Evolutionary conservation across 345 rosid species (phyloP).

Genomic region (Bretschneidera sinensis): DNA sequence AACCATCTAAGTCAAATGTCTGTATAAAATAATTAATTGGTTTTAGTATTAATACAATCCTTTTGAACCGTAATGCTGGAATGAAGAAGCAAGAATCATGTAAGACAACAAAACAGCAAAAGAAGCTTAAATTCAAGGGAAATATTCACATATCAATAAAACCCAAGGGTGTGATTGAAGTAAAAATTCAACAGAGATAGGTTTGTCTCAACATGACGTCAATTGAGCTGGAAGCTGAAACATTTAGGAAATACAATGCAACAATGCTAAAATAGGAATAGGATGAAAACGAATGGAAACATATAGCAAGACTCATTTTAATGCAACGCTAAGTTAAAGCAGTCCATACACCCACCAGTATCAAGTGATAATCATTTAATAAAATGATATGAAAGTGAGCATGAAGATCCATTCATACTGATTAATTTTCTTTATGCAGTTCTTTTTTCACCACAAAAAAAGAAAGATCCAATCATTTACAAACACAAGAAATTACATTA

Average conservation of each 20-base stretch:
- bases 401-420: no score
- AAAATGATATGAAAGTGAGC: no score
- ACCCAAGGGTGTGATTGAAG: no score
- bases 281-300: no score
- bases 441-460: no score
- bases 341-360: neutral
- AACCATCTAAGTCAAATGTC: neutral
- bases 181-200: neutral
- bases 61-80: neutral
- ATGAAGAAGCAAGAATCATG: neutral
- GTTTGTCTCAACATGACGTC: neutral
- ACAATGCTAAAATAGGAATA: neutral
- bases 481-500: neutral
- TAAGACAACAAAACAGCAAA: neutral
- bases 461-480: neutral
- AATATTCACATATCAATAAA: neutral
- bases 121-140: neutral
- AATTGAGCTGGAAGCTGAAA: neutral
- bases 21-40: neutral
- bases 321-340: no score
- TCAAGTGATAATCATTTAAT: neutral
- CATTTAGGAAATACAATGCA: neutral
- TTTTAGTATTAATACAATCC: neutral
- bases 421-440: no score
- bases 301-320: no score